Base-by-base conservation (phyloP, 768 basidiomycete species). In the Tricholoma sp. region DNA sequence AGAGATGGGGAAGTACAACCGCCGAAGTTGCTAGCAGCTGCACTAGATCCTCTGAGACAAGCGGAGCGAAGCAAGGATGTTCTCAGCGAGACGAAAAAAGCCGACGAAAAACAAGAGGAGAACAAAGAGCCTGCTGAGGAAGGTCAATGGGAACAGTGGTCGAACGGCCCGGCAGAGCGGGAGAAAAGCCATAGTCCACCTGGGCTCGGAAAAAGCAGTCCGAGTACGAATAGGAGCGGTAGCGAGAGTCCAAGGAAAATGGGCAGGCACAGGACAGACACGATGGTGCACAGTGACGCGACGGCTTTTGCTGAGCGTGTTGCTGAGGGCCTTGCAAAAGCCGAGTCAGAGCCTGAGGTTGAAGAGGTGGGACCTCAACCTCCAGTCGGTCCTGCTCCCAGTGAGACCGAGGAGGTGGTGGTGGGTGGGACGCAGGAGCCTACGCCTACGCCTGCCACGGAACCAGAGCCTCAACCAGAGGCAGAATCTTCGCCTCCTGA, bases 201-300 rank as follows among this genome's bases (percentile, higher is more conserved):
- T 8, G 61, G 59, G 20, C 44, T 70, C 18, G 39, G 61, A 7
- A 67, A 57, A 45, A 53, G 65, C 34, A 60, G 56, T 51, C 70
- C 74, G 54, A 77, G 76, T 62, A 73, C 78, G 39, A 71, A 80
- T 9, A 76, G 68, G 36, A 62, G 47, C 44, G 54, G 65, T 33
- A 61, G 59, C 53, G 72, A 75, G 55, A 78, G 77, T 62, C 74
- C 80, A 37, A 71, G 80, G 8, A 77, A 69, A 39, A 62, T 75
- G 18, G 82, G 85, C 1, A 73, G 87, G 32, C 79, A 67, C 58
- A 73, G 87, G 58, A 89, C 88, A 8, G 87, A 88, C 60, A 90
- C 88, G 2, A 89, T 90, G 88, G 80, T 89, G 18, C 79, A 82
- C 60, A 82, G 79, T 39, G 77, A 78, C 31, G 68, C 70, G 1